Base-by-base conservation (phyloP, 2,329 filamentous ascomycete genomes). In the Metarhizium rileyi region DNA sequence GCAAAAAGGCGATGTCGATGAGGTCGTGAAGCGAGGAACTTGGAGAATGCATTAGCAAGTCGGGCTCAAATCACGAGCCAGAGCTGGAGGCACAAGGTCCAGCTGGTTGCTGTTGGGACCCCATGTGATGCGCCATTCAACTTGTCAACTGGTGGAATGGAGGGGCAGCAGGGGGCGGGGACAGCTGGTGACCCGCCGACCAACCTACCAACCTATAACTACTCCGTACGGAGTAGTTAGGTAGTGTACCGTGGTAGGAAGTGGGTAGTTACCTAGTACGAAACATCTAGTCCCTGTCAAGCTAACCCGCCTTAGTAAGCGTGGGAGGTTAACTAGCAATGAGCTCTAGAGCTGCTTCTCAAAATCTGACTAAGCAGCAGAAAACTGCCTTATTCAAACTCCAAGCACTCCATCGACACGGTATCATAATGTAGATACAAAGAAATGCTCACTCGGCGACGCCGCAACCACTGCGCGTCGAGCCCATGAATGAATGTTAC, bases 41-140 rank as follows among this genome's bases (percentile, higher is more conserved):
- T 23, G 6, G n/a, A 14, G 20, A 10, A 16, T 3, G 20, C 10
- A 20, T 18, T 8, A 25, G 22, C 20, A 25, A 42, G 38, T 42
- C 38, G 22, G 38, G 38, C n/a, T 22, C 38, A 25, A 42, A 22
- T 42, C 38, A 42, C 38, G 38, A 42, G 38, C 38, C 18, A n/a
- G 20, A 42, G 38, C 38, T 42, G 22, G 38, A 42, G 10, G 22
- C 12, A n/a, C n/a, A n/a, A n/a, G n/a, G n/a, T n/a, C n/a, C n/a
- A n/a, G n/a, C n/a, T n/a, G n/a, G n/a, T n/a, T n/a, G 12, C 25
- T 18, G 20, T 8, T 25, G n/a, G 22, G 38, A 25, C 38, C 22
- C 48, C 51, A 53, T 48, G 48, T 53, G 51, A 51, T 40, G 41
- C 40, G 44, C 12, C n/a, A n/a, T n/a, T n/a, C n/a, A n/a, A n/a